Base-by-base conservation (phyloP, 805 yeast species). In the Pichia exigua region DNA sequence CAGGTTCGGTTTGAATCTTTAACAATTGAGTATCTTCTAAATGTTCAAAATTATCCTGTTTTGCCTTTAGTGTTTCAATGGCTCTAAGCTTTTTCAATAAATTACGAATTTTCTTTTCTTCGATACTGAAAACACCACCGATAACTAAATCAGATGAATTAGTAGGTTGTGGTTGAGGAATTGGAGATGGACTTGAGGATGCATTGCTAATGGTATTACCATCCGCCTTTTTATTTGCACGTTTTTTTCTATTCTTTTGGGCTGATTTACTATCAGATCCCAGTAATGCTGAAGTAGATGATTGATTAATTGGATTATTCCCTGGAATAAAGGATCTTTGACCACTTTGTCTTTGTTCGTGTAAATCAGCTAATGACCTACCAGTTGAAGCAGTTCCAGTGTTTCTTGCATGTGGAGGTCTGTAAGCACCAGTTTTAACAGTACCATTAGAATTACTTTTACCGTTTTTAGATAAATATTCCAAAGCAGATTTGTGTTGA, bases 51-150 rank as follows among this genome's bases (percentile, higher is more conserved):
- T 73, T 74, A 10, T 85, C 86, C 70, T 87, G 90, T 66, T 92
- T 87, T 74, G 79, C 79, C 69, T 91, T 91, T 62, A 94, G 77
- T 49, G 82, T 82, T 68, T 91, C 96, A 60, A 94, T 94, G n/a
- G 99, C 97, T 64, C 98, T 79, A 57, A 92, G 77, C 71, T 94
- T 94, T 73, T 94, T 94, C 69, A 91, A 77, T 66, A 94, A 76
- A 32, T 94, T 82, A 66, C 99, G 80, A 57, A 89, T 83, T 70
- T 91, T 90, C 76, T 91, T 94, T 61, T 92, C 98, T 69, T 92
- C 97, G 42, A 87, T 75, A 12, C 87, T 79, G 39, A 73, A 74
- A 24, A 80, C 80, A 43, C 85, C 87, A 26, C 86, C 86, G 53
- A 76, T 73, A 40, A 80, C 79, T 13, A 77, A 75, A 24, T 65